These are phyloP conservation scores for Pythium chondricola DNA, from an alignment of 352 stramenopile species.

Conservation along the genomic window DNA sequence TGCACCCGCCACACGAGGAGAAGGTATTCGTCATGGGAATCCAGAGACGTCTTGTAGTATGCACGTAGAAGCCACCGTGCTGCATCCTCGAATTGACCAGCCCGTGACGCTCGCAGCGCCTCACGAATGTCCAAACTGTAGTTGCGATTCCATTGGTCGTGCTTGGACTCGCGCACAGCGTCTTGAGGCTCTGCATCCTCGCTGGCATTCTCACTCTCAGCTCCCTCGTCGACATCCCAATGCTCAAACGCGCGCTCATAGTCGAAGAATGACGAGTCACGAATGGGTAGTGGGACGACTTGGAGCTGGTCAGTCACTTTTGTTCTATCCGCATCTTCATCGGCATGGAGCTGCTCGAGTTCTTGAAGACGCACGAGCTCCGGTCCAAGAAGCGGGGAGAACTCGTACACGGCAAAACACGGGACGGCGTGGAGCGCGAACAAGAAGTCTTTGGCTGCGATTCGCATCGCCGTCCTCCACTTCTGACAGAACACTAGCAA, in stretches of 20 bases:
- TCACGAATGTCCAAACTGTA: constrained; percentile 20
- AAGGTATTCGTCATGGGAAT: constrained; percentile 49
- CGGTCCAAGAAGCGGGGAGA: constrained; percentile 23
- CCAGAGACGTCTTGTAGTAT: constrained; percentile 42
- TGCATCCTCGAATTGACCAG: constrained; percentile 18
- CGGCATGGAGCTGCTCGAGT: neutral
- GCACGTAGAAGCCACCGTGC: constrained; percentile 29
- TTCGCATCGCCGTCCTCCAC: constrained; percentile 35
- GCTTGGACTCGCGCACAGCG: neutral
- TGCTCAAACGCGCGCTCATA: constrained; percentile 22
- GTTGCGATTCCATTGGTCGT: constrained; percentile 10
- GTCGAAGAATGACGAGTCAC: constrained; percentile 34
- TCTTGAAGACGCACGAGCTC: constrained; percentile 17
- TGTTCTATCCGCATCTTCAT: neutral
- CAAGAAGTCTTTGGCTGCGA: constrained; percentile 51
- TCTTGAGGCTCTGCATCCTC: constrained; percentile 8
- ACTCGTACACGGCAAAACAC: constrained; percentile 22
- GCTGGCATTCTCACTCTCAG: constrained; percentile 3
- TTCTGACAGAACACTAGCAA: constrained; percentile 40
- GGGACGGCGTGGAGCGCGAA: constrained; percentile 39
- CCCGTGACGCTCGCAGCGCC: constrained; percentile 9
- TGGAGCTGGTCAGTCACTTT: constrained; percentile 6
- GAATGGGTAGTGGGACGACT: constrained; percentile 25
- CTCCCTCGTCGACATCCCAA: constrained; percentile 12
- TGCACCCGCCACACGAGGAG: constrained; percentile 38